These are phyloP conservation scores for Leersia perrieri DNA, from an alignment of 176 grass and related monocot species.

Conservation along the genomic window DNA sequence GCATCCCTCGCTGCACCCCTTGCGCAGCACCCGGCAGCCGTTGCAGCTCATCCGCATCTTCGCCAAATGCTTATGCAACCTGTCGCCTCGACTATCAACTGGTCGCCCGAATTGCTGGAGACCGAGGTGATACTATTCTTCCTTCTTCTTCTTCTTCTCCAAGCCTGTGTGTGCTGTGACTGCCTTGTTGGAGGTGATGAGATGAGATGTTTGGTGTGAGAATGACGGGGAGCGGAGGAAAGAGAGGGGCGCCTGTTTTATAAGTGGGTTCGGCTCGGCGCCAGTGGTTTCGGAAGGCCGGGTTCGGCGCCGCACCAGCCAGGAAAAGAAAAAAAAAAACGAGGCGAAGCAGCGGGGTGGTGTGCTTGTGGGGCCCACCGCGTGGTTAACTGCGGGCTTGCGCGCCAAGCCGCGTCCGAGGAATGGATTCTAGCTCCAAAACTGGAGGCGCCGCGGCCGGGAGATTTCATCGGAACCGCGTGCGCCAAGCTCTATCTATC, in stretches of 20 bases:
- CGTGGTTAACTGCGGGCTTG: background rate
- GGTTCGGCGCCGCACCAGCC: conserved; percentile 31
- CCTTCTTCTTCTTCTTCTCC: background rate
- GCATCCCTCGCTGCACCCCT: conserved; percentile 58
- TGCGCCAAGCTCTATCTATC: background rate
- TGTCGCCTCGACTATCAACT: background rate
- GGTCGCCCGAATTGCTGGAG: conserved; percentile 4
- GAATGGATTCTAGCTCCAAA: background rate
- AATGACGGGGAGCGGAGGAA: background rate
- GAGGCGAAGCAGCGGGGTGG: background rate
- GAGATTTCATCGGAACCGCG: background rate
- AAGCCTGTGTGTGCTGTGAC: background rate
- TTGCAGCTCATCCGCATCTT: conserved; percentile 76
- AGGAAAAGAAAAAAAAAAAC: background rate
- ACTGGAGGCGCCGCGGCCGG: conserved; percentile 12
- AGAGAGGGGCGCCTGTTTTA: background rate
- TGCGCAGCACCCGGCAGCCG: conserved; percentile 64
- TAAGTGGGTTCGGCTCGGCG: conserved; percentile 31
- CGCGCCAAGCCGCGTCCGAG: conserved; percentile 22
- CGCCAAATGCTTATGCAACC: background rate
- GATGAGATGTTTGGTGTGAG: background rate
- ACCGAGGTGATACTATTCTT: background rate
- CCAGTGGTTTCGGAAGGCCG: conserved; percentile 29
- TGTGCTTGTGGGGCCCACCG: background rate
- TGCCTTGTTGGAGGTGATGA: background rate